phyloP scores from a whole-genome alignment of 163 green algal species.

The Chlamydomonas reinhardtii region DNA sequence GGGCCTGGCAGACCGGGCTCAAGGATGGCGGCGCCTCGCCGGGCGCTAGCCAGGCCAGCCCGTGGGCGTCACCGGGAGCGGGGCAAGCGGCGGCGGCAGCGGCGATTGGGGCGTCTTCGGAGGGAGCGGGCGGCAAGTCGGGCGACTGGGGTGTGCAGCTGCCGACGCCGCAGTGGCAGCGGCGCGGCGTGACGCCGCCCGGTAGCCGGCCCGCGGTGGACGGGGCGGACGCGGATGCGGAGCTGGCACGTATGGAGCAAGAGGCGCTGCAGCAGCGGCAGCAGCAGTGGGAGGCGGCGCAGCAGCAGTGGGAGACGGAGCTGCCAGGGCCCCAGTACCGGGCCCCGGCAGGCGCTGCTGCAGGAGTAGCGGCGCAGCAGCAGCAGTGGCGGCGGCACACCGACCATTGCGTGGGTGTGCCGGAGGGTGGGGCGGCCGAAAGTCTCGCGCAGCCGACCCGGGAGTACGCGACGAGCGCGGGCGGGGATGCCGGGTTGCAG shows the following conservation, averaged over 20 bases:
- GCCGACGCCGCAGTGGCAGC: slow-evolving; percentile 26
- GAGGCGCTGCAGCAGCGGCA: neutral
- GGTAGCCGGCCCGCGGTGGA: neutral
- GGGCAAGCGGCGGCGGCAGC: too few species aligned
- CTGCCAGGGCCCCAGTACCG: too few species aligned
- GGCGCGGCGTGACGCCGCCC: neutral
- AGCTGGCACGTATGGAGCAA: neutral
- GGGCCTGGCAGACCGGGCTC: slow-evolving; percentile 43
- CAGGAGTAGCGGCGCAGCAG: neutral
- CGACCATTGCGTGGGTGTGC: too few species aligned
- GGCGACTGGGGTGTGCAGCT: slow-evolving; percentile 10
- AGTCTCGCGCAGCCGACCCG: too few species aligned
- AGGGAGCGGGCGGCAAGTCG: neutral
- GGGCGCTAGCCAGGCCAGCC: neutral
- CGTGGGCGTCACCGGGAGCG: slow-evolving; percentile 2
- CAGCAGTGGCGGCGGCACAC: neutral
- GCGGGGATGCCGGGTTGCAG: neutral
- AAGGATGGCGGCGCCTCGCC: neutral
- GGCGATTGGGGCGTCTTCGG: too few species aligned
- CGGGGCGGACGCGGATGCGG: neutral
- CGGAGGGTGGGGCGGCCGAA: too few species aligned
- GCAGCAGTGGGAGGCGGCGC: neutral
- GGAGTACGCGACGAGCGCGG: too few species aligned
- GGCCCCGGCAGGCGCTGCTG: too few species aligned
- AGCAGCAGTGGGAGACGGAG: neutral